A percentile compares a stretch with the other conserved stretches of the same genome.
Conservation (phyloP, 129 eudicot genomes). For the Pseudognaphalium luteoalbum region DNA sequence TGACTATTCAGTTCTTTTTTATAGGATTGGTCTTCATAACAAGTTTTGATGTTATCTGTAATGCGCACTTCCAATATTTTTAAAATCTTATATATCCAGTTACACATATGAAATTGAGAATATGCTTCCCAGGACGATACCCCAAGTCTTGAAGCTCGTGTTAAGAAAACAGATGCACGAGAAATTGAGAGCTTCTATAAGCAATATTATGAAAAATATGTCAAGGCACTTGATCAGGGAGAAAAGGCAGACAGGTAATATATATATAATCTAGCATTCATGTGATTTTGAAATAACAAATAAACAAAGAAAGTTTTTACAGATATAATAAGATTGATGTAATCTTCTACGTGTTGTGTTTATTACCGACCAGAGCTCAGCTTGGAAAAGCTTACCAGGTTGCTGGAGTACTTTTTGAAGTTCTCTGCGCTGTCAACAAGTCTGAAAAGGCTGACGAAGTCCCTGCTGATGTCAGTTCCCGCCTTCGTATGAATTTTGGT, state of each 20-base stretch:
- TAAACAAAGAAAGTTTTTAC: not conserved
- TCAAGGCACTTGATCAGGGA: conserved; percentile 88
- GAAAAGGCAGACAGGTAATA: conserved; percentile 84
- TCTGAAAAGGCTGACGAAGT: conserved; percentile 95
- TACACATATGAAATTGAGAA: conserved; percentile 19
- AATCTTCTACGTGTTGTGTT: conserved; percentile 22
- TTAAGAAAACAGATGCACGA: conserved; percentile 89
- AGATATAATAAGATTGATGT: not conserved
- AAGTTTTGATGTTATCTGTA: not conserved
- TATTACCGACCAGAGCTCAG: conserved; percentile 56
- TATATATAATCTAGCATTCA: not conserved
- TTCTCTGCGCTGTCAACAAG: conserved; percentile 93
- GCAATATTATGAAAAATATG: conserved; percentile 89
- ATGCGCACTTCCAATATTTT: not conserved
- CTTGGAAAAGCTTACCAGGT: conserved; percentile 98
- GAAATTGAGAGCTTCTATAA: conserved; percentile 95
- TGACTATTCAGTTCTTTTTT: not conserved
- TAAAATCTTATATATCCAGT: not conserved
- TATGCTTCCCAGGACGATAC: conserved; percentile 69
- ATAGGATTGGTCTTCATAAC: not conserved
- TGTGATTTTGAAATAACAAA: conserved; percentile 12
- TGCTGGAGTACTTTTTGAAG: conserved; percentile 96
- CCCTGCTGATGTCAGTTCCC: conserved; percentile 73
- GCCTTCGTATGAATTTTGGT: conserved; percentile 10
- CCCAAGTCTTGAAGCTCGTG: conserved; percentile 68